A percentile compares a stretch with the other conserved stretches of the same genome.
Evolutionary conservation across 169 alveolate genomes (phyloP).

Genomic region (Amoebophrya sp.): DNA sequence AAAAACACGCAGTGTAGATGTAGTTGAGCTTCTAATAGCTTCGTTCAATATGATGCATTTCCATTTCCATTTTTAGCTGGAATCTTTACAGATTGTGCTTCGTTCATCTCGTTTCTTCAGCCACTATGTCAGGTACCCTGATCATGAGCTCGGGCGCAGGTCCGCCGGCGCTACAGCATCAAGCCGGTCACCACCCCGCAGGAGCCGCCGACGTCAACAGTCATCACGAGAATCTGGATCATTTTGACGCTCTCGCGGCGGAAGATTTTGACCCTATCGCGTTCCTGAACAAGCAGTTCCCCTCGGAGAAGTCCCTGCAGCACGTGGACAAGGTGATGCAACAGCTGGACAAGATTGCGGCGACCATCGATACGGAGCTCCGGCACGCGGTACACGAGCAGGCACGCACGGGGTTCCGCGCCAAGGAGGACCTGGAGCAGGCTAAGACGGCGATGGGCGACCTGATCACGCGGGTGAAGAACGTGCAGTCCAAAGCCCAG

Average conservation of each 20-base stretch:
- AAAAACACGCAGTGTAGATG: no score
- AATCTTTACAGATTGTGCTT: no score
- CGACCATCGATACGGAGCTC: neutral
- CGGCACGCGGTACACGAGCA: neutral
- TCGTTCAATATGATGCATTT: no score
- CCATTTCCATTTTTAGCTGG: no score
- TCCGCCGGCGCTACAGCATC: no score
- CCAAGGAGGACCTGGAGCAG: slow-evolving; percentile 12
- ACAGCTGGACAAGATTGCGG: neutral
- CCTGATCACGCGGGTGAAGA: neutral
- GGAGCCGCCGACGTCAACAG: no score
- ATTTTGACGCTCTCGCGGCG: neutral
- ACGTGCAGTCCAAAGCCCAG: neutral
- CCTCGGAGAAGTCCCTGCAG: neutral
- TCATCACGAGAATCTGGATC: no score
- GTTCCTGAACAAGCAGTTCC: neutral
- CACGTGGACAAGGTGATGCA: neutral
- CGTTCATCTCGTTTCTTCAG: no score
- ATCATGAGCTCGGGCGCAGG: no score
- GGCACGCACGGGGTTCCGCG: neutral
- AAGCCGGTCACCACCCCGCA: no score
- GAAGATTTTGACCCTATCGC: neutral
- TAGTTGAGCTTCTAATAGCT: no score
- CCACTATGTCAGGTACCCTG: no score
- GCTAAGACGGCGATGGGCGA: neutral